A percentile compares a stretch with the other conserved stretches of the same genome.
Conservation (phyloP, 768 basidiomycete species). For the Leccinum uliginosum region DNA sequence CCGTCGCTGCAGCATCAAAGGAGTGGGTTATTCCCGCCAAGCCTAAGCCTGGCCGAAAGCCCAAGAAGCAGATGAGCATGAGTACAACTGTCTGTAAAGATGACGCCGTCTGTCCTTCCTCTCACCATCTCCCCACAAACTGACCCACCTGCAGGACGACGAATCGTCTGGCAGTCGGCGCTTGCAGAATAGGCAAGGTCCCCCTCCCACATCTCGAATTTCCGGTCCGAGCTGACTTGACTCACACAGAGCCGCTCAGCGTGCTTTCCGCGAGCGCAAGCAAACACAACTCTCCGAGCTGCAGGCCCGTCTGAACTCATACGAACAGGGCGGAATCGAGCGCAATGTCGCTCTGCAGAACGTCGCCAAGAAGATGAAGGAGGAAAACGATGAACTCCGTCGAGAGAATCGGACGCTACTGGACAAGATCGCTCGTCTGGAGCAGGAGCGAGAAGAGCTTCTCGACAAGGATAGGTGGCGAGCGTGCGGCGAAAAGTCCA, state of each 20-base stretch:
- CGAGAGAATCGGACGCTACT: constrained; percentile 62
- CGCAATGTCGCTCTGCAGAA: constrained; percentile 80
- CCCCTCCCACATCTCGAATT: neutral
- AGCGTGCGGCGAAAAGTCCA: constrained; percentile 48
- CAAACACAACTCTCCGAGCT: constrained; percentile 85
- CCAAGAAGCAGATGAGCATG: constrained; percentile 58
- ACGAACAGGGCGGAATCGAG: constrained; percentile 89
- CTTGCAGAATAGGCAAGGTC: constrained; percentile 66
- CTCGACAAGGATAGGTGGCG: constrained; percentile 51
- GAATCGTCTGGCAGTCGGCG: constrained; percentile 59
- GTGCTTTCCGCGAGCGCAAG: constrained; percentile 86
- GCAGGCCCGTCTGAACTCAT: constrained; percentile 78
- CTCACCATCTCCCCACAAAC: constrained; percentile 1
- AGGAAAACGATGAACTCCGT: constrained; percentile 75
- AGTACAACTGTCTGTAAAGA: constrained; percentile 33
- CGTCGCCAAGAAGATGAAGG: constrained; percentile 79
- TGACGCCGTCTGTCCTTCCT: constrained; percentile 43
- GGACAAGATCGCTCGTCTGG: constrained; percentile 42
- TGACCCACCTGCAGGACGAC: constrained; percentile 27
- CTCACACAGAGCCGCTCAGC: constrained; percentile 70
- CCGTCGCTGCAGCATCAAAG: constrained; percentile 60
- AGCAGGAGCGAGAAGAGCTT: constrained; percentile 32
- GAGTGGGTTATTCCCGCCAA: constrained; percentile 87
- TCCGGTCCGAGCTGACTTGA: constrained; percentile 6
- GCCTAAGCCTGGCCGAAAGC: constrained; percentile 84